Percentiles rank a stretch among this genome's conserved stretches.
phyloP scores from a whole-genome alignment of 169 alveolate species.

The Eimeria necatrix region DNA sequence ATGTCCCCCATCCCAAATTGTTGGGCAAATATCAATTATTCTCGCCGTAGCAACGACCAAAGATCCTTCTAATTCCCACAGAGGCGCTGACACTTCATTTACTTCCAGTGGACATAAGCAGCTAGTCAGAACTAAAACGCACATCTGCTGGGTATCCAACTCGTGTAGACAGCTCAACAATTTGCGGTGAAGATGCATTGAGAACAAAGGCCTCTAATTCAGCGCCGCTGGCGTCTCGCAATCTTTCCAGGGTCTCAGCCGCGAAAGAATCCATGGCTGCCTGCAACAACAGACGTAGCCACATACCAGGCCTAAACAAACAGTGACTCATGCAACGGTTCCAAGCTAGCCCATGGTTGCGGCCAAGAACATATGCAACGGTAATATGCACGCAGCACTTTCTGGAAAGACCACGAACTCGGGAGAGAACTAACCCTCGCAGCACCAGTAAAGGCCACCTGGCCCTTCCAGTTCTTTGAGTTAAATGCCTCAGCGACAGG shows the following conservation, averaged over 20 bases:
- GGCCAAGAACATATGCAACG: no score
- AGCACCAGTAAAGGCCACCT: slow-evolving; percentile 69
- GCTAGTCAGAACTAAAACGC: neutral
- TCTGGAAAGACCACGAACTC: no score
- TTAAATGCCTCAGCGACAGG: slow-evolving; percentile 80
- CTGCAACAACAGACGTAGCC: slow-evolving; percentile 23
- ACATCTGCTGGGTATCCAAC: slow-evolving; percentile 62
- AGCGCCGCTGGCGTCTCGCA: slow-evolving; percentile 60
- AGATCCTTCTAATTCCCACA: no score
- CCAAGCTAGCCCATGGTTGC: no score
- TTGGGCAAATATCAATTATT: no score
- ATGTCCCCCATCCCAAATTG: no score
- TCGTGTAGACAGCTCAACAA: slow-evolving; percentile 47
- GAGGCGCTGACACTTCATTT: no score
- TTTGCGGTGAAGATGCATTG: slow-evolving; percentile 48
- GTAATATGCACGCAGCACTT: no score
- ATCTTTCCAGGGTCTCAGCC: slow-evolving; percentile 38
- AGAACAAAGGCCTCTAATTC: slow-evolving; percentile 50
- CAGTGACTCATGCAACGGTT: no score
- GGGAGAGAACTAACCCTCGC: slow-evolving; percentile 19
- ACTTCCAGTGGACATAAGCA: no score
- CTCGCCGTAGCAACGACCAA: no score
- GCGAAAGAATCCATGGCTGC: slow-evolving; percentile 61
- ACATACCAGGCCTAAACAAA: neutral
- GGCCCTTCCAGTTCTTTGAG: slow-evolving; percentile 81